These are phyloP conservation scores for Hamamelis virginiana DNA, from an alignment of 164 flowering plant species.

Conservation along the genomic window DNA sequence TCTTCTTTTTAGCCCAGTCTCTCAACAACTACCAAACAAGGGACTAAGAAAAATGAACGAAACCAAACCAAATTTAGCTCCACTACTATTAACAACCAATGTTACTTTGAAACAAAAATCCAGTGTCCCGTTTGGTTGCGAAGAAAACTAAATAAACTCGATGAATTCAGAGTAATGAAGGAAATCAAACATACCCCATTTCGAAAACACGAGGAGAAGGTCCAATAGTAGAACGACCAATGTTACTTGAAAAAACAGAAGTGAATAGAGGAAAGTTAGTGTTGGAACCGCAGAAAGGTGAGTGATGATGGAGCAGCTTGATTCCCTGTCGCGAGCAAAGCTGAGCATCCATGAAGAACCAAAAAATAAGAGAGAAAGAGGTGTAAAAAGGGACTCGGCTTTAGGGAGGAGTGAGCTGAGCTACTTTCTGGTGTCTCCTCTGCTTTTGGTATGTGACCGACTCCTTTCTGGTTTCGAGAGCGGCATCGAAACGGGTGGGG, in stretches of 20 bases:
- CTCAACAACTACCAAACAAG: neutral
- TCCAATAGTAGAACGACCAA: neutral
- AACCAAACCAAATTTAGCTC: no score
- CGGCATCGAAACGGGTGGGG: slow-evolving; percentile 2
- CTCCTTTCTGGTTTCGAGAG: slow-evolving; percentile 1
- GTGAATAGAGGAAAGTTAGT: neutral
- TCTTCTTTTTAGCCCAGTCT: neutral
- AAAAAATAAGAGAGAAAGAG: neutral
- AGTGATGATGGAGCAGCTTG: slow-evolving; percentile 11
- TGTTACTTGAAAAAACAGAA: neutral
- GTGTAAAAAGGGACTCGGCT: neutral
- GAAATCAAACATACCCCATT: slow-evolving; percentile 15
- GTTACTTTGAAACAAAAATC: no score
- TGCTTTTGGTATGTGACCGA: no score
- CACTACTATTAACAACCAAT: no score
- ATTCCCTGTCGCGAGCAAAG: neutral
- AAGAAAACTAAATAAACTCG: no score
- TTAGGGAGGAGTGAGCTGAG: no score
- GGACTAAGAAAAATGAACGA: neutral
- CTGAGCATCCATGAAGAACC: neutral
- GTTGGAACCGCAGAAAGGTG: slow-evolving; percentile 7
- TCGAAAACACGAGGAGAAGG: neutral
- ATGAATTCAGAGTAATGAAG: no score
- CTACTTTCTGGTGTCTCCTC: neutral
- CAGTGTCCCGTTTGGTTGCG: no score